Conservation (phyloP, 495 filamentous ascomycete species). For the Bacidia rubella region DNA sequence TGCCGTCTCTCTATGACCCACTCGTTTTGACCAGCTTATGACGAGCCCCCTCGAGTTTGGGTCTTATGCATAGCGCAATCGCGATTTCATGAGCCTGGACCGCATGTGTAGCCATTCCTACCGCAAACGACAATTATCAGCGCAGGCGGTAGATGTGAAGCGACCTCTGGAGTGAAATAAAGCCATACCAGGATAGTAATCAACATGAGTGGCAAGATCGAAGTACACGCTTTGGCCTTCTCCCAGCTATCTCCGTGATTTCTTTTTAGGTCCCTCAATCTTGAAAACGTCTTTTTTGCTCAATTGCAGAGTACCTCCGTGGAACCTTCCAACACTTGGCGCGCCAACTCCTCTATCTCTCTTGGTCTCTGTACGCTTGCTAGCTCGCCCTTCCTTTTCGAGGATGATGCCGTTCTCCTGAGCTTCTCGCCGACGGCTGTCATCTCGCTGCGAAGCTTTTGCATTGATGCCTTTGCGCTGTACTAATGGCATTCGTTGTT, state of each 20-base stretch:
- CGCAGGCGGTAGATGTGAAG: too few relatives aligned
- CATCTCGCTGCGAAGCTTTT: slow-evolving; percentile 50
- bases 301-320: slow-evolving; percentile 63
- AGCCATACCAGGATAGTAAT: too few relatives aligned
- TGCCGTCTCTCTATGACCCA: too few relatives aligned
- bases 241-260: neutral
- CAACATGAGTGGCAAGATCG: too few relatives aligned
- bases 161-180: too few relatives aligned
- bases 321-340: slow-evolving; percentile 67
- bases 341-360: slow-evolving; percentile 57
- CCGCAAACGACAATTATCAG: too few relatives aligned
- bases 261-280: slow-evolving; percentile 42
- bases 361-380: slow-evolving; percentile 26
- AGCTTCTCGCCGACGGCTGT: slow-evolving; percentile 59
- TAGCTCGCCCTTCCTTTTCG: slow-evolving; percentile 42
- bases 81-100: too few relatives aligned
- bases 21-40: too few relatives aligned
- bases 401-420: slow-evolving; percentile 83
- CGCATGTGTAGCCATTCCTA: too few relatives aligned
- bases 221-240: too few relatives aligned
- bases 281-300: slow-evolving; percentile 60
- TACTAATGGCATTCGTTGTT: slow-evolving; percentile 72
- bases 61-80: too few relatives aligned
- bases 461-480: slow-evolving; percentile 65
- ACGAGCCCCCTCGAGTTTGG: too few relatives aligned